phyloP scores from a whole-genome alignment of 2,329 filamentous ascomycete genomes.

The Hymenoscyphus albidus region DNA sequence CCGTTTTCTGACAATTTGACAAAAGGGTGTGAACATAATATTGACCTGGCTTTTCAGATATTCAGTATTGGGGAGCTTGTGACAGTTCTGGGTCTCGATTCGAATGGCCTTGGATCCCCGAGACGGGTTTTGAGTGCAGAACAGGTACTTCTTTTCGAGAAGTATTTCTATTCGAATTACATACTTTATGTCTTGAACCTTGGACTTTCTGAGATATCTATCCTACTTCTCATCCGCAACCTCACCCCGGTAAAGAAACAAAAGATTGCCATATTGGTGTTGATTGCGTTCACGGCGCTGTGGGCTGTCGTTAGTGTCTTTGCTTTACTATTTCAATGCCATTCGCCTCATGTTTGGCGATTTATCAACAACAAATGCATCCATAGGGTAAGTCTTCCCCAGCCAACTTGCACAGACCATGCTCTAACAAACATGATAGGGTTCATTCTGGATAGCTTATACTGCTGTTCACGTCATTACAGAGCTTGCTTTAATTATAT shows the following conservation, averaged over 20 bases:
- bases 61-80: slow-evolving; percentile 6
- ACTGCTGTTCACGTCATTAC: slow-evolving; percentile 5
- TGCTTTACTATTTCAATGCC: slow-evolving; percentile 4
- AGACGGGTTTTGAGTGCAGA: background rate
- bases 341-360: slow-evolving; percentile 6
- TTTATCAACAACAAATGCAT: slow-evolving; percentile 8
- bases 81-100: slow-evolving; percentile 2
- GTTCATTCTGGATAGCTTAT: slow-evolving; percentile 1
- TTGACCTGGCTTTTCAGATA: background rate
- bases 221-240: slow-evolving; percentile 3
- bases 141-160: slow-evolving; percentile 4
- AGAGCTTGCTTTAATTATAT: slow-evolving; percentile 1
- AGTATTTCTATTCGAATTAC: background rate
- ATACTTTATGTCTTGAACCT: slow-evolving; percentile 5
- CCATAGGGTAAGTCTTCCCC: slow-evolving; percentile 1
- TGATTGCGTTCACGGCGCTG: background rate
- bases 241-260: slow-evolving; percentile 1
- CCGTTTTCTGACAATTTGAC: background rate
- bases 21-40: background rate
- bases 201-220: slow-evolving; percentile 7
- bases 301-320: slow-evolving; percentile 4
- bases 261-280: background rate
- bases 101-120: slow-evolving; percentile 6
- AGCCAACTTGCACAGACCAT: background rate
- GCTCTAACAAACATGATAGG: background rate